Conservation (phyloP, 2,329 filamentous ascomycete genomes). For the Saccharata proteae region DNA sequence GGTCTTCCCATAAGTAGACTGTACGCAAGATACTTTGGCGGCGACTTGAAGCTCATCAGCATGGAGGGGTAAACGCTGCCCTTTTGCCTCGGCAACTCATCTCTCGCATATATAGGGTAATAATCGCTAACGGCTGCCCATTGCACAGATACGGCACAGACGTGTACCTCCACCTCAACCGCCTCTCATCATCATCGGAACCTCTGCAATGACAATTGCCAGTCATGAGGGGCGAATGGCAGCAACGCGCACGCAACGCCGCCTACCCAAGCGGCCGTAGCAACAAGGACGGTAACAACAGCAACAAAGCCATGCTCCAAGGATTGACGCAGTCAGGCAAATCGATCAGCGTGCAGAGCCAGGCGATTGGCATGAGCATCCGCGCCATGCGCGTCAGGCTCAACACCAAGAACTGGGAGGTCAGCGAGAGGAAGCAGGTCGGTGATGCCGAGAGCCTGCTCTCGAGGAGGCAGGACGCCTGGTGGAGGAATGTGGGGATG, state of each 20-base stretch:
- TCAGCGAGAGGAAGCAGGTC: slow-evolving; percentile 80
- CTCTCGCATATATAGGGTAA: not conserved
- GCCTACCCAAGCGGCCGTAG: slow-evolving; percentile 21
- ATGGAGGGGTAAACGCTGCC: slow-evolving; percentile 85
- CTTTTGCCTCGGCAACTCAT: not conserved
- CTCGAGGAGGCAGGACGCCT: slow-evolving; percentile 13
- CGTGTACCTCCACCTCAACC: slow-evolving; percentile 94
- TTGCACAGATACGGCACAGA: slow-evolving; percentile 78
- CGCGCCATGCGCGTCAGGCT: slow-evolving; percentile 56
- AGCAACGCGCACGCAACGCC: slow-evolving; percentile 23
- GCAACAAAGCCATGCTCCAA: slow-evolving; percentile 31
- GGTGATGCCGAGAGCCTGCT: slow-evolving; percentile 74
- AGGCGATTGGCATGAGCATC: slow-evolving; percentile 24
- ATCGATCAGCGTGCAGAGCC: slow-evolving; percentile 10
- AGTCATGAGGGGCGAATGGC: slow-evolving; percentile 68
- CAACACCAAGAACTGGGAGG: slow-evolving; percentile 41
- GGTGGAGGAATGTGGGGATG: slow-evolving; percentile 39
- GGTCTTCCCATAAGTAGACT: slow-evolving; percentile 86
- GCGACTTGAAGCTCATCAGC: slow-evolving; percentile 92
- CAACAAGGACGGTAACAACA: slow-evolving; percentile 13
- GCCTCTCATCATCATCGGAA: slow-evolving; percentile 88
- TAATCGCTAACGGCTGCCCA: too few relatives aligned
- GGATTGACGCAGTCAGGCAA: slow-evolving; percentile 44
- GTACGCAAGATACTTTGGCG: slow-evolving; percentile 94
- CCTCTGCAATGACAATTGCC: slow-evolving; percentile 87